These are phyloP conservation scores for Vitis labrusca DNA, from an alignment of 164 flowering plant species.

Conservation along the genomic window DNA sequence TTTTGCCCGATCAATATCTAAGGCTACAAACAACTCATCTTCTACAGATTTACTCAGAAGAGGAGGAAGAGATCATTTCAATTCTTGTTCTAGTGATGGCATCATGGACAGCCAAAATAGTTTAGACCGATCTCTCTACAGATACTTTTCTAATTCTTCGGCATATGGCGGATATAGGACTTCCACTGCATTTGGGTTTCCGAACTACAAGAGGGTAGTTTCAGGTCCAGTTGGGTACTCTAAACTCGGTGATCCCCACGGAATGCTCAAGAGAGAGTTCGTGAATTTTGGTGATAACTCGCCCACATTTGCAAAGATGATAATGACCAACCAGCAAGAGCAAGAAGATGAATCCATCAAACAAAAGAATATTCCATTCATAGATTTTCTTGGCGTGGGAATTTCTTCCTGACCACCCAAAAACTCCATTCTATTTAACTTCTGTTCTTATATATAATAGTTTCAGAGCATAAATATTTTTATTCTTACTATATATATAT, in stretches of 20 bases:
- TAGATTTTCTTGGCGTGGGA: conserved; percentile 88
- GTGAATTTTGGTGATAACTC: conserved; percentile 21
- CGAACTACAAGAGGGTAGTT: conserved; percentile 24
- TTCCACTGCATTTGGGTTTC: conserved; percentile 9
- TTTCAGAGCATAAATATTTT: too few relatives aligned
- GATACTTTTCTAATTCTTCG: conserved; percentile 19
- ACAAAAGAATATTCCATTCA: conserved; percentile 54
- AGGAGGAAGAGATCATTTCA: conserved; percentile 19
- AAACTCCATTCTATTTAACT: background rate
- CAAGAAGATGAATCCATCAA: conserved; percentile 32
- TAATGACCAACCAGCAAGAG: conserved; percentile 20
- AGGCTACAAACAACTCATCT: conserved; percentile 14
- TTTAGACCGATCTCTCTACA: conserved; percentile 14
- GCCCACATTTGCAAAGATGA: conserved; percentile 16
- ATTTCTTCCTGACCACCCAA: conserved; percentile 38
- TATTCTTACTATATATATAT: too few relatives aligned
- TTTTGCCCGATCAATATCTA: conserved; percentile 10
- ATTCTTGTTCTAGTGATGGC: conserved; percentile 16
- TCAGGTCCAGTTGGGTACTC: conserved; percentile 23
- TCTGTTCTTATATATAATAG: too few relatives aligned
- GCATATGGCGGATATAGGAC: conserved; percentile 19
- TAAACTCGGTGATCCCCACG: conserved; percentile 13
- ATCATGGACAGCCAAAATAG: conserved; percentile 22
- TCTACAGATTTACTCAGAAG: conserved; percentile 17
- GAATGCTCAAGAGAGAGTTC: conserved; percentile 17